These are phyloP conservation scores for Krasilnikovozyma curviuscula DNA, from an alignment of 768 basidiomycete genomes.

Conservation along the genomic window DNA sequence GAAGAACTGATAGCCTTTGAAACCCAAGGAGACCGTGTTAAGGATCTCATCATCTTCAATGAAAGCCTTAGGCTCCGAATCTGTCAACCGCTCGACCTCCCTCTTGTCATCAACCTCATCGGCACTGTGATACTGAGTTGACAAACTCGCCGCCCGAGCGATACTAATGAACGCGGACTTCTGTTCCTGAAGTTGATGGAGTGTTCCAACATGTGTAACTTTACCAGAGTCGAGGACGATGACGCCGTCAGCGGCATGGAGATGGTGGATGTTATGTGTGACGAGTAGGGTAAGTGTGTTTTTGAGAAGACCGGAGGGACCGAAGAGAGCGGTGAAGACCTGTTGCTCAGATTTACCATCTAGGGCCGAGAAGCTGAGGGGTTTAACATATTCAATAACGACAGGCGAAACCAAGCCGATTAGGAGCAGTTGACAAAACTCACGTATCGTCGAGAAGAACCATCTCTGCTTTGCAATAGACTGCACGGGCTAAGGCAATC, in stretches of 20 bases:
- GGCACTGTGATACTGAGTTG: neutral
- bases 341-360: conserved; percentile 16
- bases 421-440: no score
- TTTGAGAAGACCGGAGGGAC: conserved; percentile 7
- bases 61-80: neutral
- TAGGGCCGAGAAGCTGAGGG: conserved; percentile 17
- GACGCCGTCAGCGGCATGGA: conserved; percentile 10
- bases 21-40: no score
- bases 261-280: conserved; percentile 15
- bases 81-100: neutral
- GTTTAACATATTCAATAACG: no score
- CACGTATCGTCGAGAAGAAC: conserved; percentile 16
- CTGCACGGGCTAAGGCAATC: conserved; percentile 15
- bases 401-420: no score
- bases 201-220: conserved; percentile 11
- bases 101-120: neutral
- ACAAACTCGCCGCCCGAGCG: neutral
- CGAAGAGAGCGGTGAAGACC: conserved; percentile 15
- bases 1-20: neutral
- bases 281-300: no score
- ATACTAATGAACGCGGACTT: neutral
- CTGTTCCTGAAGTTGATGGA: conserved; percentile 5
- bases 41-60: no score
- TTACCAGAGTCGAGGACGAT: conserved; percentile 11
- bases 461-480: conserved; percentile 14